Evolutionary conservation across 148 eudicot species (phyloP).

Genomic region (Nepenthes gracilis): DNA sequence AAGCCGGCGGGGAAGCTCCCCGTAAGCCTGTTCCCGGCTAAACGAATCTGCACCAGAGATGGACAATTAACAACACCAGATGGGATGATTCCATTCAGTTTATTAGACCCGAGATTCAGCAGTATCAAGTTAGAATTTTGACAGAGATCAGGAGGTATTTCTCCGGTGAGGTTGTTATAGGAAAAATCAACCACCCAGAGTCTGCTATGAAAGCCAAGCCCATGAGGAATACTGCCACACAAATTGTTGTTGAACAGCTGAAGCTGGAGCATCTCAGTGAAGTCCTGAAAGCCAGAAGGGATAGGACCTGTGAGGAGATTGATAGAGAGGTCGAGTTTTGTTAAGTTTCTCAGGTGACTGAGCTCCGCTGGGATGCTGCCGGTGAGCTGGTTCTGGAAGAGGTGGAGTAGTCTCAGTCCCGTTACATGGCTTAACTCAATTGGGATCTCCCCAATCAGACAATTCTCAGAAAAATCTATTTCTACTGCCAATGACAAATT

Average conservation of each 20-base stretch:
- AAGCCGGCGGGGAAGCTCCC: constrained; percentile 71
- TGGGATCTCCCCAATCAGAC: constrained; percentile 68
- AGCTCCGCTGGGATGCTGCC: constrained; percentile 70
- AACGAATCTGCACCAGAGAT: constrained; percentile 67
- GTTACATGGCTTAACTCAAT: constrained; percentile 46
- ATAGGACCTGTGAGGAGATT: constrained; percentile 71
- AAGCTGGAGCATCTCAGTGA: constrained; percentile 45
- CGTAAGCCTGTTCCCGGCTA: constrained; percentile 40
- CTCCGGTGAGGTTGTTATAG: constrained; percentile 55
- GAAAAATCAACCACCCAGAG: constrained; percentile 94
- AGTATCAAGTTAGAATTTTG: constrained; percentile 50
- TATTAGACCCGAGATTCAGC: constrained; percentile 68
- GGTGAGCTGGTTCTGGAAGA: constrained; percentile 68
- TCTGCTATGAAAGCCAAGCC: constrained; percentile 53
- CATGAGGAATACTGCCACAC: constrained; percentile 62
- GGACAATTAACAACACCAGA: constrained; percentile 45
- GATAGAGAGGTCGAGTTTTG: constrained; percentile 78
- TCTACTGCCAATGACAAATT: constrained; percentile 61
- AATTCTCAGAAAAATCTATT: constrained; percentile 86
- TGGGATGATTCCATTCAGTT: constrained; percentile 69
- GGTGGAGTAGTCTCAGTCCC: constrained; percentile 48
- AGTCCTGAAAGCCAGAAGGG: constrained; percentile 70
- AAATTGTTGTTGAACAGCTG: constrained; percentile 69
- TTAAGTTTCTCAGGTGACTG: constrained; percentile 45
- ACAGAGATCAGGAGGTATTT: constrained; percentile 65